Percentiles rank a stretch among this genome's conserved stretches.
phyloP scores from a whole-genome alignment of 2,329 filamentous ascomycete species.

The Aspergillus costaricaensis region DNA sequence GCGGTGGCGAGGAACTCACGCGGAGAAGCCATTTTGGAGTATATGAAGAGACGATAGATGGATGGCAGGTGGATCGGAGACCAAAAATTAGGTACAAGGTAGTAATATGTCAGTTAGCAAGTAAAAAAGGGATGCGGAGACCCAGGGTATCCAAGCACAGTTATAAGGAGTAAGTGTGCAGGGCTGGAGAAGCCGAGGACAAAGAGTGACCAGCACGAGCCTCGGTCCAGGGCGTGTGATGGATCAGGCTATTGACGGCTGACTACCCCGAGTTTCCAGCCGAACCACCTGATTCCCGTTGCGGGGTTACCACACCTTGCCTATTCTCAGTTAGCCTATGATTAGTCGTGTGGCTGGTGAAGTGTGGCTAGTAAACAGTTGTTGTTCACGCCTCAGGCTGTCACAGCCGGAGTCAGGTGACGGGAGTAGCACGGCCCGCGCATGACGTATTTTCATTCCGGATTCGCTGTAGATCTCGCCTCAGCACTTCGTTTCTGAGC shows the following conservation, averaged over 20 bases:
- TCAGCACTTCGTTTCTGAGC: background rate
- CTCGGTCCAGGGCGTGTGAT: conserved; percentile 13
- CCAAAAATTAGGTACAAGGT: background rate
- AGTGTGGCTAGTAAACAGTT: too few species aligned
- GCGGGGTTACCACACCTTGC: background rate
- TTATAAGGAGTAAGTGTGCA: conserved; percentile 11
- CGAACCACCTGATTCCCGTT: conserved; percentile 7
- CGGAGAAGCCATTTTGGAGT: conserved; percentile 69
- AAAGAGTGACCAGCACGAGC: conserved; percentile 11
- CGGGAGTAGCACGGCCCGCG: background rate
- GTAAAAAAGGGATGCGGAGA: background rate
- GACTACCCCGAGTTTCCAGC: conserved; percentile 1
- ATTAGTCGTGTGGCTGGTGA: too few species aligned
- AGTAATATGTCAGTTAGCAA: background rate
- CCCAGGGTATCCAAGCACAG: conserved; percentile 5
- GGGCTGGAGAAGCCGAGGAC: conserved; percentile 18
- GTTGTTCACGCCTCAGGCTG: background rate
- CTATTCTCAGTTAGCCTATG: too few species aligned
- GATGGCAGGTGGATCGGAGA: conserved; percentile 15
- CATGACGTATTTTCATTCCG: conserved; percentile 12
- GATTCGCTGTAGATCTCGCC: conserved; percentile 3
- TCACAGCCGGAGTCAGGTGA: conserved; percentile 9
- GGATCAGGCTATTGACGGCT: background rate
- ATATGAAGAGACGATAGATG: conserved; percentile 2
- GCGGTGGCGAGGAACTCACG: conserved; percentile 58